Percentiles rank a stretch among this genome's conserved stretches.
These are phyloP conservation scores for Oxytropis ochrocephala DNA, from an alignment of 306 rosid species.

Conservation along the genomic window DNA sequence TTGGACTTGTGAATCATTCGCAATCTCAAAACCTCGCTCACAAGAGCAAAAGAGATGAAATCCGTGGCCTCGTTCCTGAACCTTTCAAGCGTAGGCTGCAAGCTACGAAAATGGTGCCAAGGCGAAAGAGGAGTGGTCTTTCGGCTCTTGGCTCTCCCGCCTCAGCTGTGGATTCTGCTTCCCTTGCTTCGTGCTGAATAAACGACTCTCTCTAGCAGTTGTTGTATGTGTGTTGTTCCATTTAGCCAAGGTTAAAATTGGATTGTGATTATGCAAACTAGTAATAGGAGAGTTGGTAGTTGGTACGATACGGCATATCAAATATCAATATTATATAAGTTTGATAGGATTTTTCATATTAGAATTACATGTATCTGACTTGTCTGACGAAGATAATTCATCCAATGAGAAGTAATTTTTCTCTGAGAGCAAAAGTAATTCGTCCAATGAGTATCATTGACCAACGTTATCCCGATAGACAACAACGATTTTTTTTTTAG, in stretches of 20 bases:
- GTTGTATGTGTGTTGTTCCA: background rate
- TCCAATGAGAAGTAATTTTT: background rate
- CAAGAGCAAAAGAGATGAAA: background rate
- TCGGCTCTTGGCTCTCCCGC: conserved; percentile 6
- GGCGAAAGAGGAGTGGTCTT: conserved; percentile 23
- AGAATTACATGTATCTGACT: background rate
- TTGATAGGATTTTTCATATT: background rate
- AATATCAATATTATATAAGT: background rate
- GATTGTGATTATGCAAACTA: background rate
- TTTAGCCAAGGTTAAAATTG: background rate
- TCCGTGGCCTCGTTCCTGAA: background rate
- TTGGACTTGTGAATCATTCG: background rate
- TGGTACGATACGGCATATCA: background rate
- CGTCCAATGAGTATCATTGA: background rate
- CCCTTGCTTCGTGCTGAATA: conserved; percentile 39
- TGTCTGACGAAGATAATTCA: background rate
- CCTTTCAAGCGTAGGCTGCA: background rate
- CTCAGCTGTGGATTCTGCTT: conserved; percentile 32
- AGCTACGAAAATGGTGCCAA: conserved; percentile 23
- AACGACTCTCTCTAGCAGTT: background rate
- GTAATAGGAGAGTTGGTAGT: background rate
- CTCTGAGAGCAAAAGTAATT: background rate
- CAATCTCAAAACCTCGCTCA: background rate
- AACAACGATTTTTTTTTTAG: too few relatives aligned
- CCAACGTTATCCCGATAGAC: background rate